Base-by-base conservation (phyloP, 257 asterid species). In the Fraxinus americana region DNA sequence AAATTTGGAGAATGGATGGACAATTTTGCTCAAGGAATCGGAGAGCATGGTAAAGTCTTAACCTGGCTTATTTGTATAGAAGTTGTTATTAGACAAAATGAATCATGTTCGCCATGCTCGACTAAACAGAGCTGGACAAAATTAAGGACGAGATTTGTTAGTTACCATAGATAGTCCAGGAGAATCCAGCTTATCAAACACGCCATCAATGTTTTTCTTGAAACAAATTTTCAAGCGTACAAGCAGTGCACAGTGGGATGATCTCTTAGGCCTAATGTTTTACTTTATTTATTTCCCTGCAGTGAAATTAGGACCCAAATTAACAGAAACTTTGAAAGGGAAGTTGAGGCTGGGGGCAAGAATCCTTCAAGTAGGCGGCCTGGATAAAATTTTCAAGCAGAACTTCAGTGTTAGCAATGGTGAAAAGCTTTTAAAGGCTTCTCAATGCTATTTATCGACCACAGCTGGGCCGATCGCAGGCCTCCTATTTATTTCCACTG, bases 391-490 rank as follows among this genome's bases (percentile, higher is more conserved):
- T 23, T 81, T 81, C 81, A 76, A 72, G 72, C 75, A 72, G 29
- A 76, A 71, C 27, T 81, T 81, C 0, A 35, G 36, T 23, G 17
- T 72, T 25, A 48, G 45, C 50, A 74, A 76, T 10, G 84, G 69
- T 7, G 84, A 81, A 41, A 72, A 81, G 69, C 75, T 81, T 14
- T 48, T 81, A 61, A 81, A 81, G 71, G 84, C 57, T 41, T 76
- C 75, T 76, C 81, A 65, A 48, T 81, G 84, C 70, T 81, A 71
- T 66, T 65, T 81, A 38, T 81, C 75, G 1, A 81, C 81, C 0
- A 76, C 84, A 65, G 74, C 75, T 66, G 81, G 84, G 73, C 81
- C 84, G 52, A 34, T 81, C 2, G 75, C 81, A 41, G 84, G 84
- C 41, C 61, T 81, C 17, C 71, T 76, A 36, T 81, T 81, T 70